Base-by-base conservation (phyloP, 1,139 yeast genomes). In the Kluyveromyces sp. region DNA sequence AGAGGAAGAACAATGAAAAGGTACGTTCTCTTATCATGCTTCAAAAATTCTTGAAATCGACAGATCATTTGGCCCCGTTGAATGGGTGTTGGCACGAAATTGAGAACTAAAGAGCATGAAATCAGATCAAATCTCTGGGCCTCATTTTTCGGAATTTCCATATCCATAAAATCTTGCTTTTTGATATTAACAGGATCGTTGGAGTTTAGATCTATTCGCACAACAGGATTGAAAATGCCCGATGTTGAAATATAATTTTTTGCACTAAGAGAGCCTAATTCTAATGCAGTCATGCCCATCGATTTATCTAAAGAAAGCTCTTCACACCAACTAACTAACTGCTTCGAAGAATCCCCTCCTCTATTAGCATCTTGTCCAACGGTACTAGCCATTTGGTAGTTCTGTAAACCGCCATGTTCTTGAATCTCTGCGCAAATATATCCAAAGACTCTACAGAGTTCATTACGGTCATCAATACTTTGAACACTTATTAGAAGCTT, bases 321-420 rank as follows among this genome's bases (percentile, higher is more conserved):
- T 41, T 59, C 59, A 15, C 87, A 63, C 96, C 96, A 89, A 48
- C 77, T 75, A 3, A 86, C 72, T 40, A 88, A 66, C 50, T 77
- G 69, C 55, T 83, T 85, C 1, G 96, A 88, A 0, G 96, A 86
- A 63, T 90, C 97, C 2, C 96, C 96, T 0, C 97, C 97, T 51
- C 97, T 67, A 41, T 74, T 73, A 1, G 67, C 65, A 49, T 79
- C 78, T 58, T 90, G 97, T 0, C 97, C 97, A 43, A 81, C 78
- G 1, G 85, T 77, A 1, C 96, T 87, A 0, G 97, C 97, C n/a
- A 74, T 68, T 58, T 90, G 97, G 61, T 90, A 90, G 5, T 78
- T 75, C 49, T 77, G 72, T 2, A 87, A 63, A 0, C 95, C 95
- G 1, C 95, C 95, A 45, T 79, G 68, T 45, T 67, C 72, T 7